phyloP scores from a whole-genome alignment of 441 rosid species.

The Mallotus japonicus region DNA sequence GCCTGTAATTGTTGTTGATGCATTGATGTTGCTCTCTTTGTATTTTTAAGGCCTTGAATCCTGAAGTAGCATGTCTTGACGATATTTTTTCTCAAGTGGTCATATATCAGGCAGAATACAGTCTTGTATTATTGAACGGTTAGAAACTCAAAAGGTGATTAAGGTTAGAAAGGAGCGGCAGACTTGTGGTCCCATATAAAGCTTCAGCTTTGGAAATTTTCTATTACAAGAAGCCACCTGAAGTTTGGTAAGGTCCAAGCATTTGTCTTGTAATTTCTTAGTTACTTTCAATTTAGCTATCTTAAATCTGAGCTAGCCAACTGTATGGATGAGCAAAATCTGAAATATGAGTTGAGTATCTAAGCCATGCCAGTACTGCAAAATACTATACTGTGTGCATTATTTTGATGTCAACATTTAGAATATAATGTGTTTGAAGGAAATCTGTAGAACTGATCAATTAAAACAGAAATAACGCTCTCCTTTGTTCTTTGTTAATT shows the following conservation, averaged over 20 bases:
- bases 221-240: neutral
- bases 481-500: no score
- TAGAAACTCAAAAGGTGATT: neutral
- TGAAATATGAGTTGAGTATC: neutral
- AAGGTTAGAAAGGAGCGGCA: neutral
- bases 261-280: neutral
- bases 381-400: no score
- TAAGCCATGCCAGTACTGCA: neutral
- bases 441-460: no score
- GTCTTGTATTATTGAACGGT: neutral
- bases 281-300: no score
- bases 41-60: neutral
- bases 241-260: neutral
- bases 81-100: neutral
- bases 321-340: neutral
- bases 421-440: no score
- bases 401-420: no score
- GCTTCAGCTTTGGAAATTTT: slow-evolving; percentile 1
- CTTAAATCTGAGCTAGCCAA: neutral
- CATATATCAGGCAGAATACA: neutral
- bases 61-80: neutral
- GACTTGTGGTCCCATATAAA: neutral
- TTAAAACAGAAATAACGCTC: no score
- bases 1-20: neutral
- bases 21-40: neutral